These are phyloP conservation scores for Pseudocercospora musae DNA, from an alignment of 2,329 filamentous ascomycete species.

Conservation along the genomic window DNA sequence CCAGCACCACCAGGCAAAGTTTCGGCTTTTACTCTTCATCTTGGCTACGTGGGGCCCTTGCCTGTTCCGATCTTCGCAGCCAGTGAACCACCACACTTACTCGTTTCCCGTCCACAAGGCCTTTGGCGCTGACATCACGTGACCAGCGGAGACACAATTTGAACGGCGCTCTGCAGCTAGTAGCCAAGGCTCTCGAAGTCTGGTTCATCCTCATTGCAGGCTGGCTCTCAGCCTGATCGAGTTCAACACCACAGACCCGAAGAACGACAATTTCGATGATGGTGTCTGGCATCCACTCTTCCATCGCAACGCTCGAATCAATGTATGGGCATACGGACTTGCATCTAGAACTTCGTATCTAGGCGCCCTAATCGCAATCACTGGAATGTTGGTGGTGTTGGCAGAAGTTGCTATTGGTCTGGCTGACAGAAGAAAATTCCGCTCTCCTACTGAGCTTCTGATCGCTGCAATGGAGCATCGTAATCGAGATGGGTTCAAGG, in stretches of 20 bases:
- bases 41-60: neutral
- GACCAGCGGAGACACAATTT: constrained; percentile 4
- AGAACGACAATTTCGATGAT: neutral
- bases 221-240: constrained; percentile 16
- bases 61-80: neutral
- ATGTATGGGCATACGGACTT: constrained; percentile 28
- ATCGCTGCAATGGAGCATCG: constrained; percentile 28
- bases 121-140: neutral
- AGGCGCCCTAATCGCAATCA: constrained; percentile 19
- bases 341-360: constrained; percentile 23
- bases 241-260: constrained; percentile 2
- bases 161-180: constrained; percentile 28
- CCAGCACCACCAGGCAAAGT: neutral
- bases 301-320: constrained; percentile 16
- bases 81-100: no score
- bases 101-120: neutral
- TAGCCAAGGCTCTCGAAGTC: constrained; percentile 29
- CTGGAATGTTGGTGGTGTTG: constrained; percentile 21
- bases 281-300: constrained; percentile 4
- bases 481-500: constrained; percentile 21
- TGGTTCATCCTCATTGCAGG: constrained; percentile 29
- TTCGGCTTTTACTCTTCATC: neutral
- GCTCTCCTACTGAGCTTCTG: constrained; percentile 21
- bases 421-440: constrained; percentile 15
- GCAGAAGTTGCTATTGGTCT: constrained; percentile 21